Percentiles rank a stretch among this genome's conserved stretches.
Conservation (phyloP, 1,284 basidiomycete genomes). For the Cryptococcus sp. region DNA sequence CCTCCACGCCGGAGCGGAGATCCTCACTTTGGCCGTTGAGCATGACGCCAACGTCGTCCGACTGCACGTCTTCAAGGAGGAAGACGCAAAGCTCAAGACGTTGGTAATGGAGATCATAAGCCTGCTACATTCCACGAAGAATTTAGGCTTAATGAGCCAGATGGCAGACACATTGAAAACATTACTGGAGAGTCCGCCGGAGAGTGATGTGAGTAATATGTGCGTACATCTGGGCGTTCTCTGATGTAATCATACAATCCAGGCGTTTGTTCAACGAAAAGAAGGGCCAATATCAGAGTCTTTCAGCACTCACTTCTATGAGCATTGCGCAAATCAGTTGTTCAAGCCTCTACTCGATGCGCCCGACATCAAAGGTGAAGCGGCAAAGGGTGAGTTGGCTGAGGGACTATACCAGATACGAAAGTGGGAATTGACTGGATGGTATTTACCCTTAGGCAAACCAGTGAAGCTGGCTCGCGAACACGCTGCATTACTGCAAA, state of each 20-base stretch:
- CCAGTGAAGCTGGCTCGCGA: conserved; percentile 62
- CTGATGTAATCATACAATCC: not conserved
- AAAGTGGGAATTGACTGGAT: not conserved
- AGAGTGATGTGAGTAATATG: conserved; percentile 51
- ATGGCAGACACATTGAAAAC: conserved; percentile 85
- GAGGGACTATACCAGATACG: not conserved
- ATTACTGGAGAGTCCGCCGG: conserved; percentile 67
- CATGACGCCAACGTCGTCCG: conserved; percentile 88
- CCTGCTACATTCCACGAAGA: conserved; percentile 73
- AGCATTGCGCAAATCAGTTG: conserved; percentile 68
- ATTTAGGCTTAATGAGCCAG: conserved; percentile 86
- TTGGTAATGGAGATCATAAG: conserved; percentile 73
- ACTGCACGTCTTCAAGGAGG: conserved; percentile 77
- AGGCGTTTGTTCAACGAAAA: conserved; percentile 63
- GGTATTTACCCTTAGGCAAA: not conserved
- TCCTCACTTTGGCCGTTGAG: conserved; percentile 83
- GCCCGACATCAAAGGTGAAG: conserved; percentile 61
- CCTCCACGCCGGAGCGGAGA: conserved; percentile 81
- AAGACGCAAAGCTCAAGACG: conserved; percentile 61
- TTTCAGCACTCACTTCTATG: conserved; percentile 91
- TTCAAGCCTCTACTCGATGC: conserved; percentile 77
- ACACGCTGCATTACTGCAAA: conserved; percentile 72
- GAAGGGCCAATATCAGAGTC: conserved; percentile 82
- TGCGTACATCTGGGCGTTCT: not conserved
- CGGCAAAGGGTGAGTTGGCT: conserved; percentile 15